A percentile compares a stretch with the other conserved stretches of the same genome.
Evolutionary conservation across 2,329 filamentous ascomycete genomes (phyloP).

Genomic region (Pestalotiopsis sp.): DNA sequence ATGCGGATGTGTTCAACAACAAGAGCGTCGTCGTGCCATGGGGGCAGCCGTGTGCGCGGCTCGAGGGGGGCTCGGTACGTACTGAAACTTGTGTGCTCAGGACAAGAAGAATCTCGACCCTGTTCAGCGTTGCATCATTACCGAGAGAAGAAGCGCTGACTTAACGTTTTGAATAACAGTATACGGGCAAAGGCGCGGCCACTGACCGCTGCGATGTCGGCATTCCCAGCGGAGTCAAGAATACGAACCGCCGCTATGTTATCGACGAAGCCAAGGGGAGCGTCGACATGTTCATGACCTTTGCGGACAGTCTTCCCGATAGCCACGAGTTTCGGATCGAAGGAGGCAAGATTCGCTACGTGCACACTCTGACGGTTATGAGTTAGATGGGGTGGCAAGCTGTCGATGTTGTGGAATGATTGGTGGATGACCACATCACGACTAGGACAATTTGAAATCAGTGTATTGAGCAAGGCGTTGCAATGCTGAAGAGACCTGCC

Average conservation of each 20-base stretch:
- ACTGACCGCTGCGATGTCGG: constrained; percentile 26
- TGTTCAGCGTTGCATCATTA: background rate
- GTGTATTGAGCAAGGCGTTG: fast-evolving
- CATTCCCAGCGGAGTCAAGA: constrained; percentile 29
- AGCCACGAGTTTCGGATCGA: constrained; percentile 32
- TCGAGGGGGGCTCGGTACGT: constrained; percentile 26
- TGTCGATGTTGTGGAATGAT: background rate
- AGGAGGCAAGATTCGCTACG: constrained; percentile 31
- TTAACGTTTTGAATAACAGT: constrained; percentile 7
- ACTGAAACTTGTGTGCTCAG: background rate
- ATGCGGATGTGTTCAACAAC: constrained; percentile 31
- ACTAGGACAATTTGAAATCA: too few species aligned
- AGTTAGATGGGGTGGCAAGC: background rate
- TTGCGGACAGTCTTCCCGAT: constrained; percentile 29
- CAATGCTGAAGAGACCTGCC: too few species aligned
- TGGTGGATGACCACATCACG: background rate
- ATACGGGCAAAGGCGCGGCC: constrained; percentile 24
- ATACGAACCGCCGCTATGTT: constrained; percentile 31
- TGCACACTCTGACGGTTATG: constrained; percentile 26
- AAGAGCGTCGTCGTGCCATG: constrained; percentile 27
- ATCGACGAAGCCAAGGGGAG: constrained; percentile 31
- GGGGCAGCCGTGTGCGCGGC: constrained; percentile 28
- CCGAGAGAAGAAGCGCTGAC: background rate
- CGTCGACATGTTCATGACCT: constrained; percentile 31
- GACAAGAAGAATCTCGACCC: background rate